phyloP scores from a whole-genome alignment of 306 rosid species.

The Gynostemma pentaphyllum region DNA sequence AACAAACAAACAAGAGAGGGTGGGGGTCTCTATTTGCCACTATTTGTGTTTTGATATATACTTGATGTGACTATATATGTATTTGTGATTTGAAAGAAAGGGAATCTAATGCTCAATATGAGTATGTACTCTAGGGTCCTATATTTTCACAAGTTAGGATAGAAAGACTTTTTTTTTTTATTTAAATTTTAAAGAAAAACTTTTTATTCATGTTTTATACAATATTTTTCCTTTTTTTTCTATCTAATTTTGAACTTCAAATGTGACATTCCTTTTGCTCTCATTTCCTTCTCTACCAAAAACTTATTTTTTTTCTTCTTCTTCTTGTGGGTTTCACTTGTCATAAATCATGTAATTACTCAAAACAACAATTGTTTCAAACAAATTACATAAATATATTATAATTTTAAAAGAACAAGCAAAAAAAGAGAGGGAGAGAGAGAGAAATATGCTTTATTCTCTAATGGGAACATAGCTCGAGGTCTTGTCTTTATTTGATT shows the following conservation, averaged over 20 bases:
- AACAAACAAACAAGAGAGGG: no score
- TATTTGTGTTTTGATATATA: background rate
- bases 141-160: no score
- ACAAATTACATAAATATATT: background rate
- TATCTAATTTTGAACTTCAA: background rate
- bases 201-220: no score
- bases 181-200: no score
- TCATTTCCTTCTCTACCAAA: background rate
- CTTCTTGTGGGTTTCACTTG: background rate
- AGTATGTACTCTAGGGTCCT: no score
- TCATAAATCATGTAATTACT: background rate
- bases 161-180: no score
- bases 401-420: background rate
- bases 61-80: conserved; percentile 3
- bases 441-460: background rate
- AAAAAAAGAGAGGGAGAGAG: background rate
- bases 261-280: background rate
- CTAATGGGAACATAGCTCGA: conserved; percentile 27
- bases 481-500: conserved; percentile 10
- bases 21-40: background rate
- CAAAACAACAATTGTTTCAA: background rate
- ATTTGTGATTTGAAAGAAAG: background rate
- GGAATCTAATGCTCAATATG: no score
- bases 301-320: background rate
- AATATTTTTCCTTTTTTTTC: no score